Evolutionary conservation across 768 basidiomycete genomes (phyloP).

Genomic region (Calocybe indica): DNA sequence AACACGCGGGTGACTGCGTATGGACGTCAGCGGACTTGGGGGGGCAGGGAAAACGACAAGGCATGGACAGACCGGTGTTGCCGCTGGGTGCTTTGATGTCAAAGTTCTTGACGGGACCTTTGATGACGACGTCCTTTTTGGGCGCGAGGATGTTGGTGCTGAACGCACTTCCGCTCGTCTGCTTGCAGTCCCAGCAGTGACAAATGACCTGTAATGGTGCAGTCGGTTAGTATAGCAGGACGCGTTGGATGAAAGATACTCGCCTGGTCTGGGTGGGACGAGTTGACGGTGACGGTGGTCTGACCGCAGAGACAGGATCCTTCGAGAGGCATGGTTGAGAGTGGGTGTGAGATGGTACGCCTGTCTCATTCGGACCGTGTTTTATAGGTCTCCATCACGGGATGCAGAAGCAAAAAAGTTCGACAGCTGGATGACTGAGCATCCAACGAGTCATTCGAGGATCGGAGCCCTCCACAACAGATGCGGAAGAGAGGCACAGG

Average conservation of each 20-base stretch:
- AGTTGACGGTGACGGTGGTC: conserved; percentile 20
- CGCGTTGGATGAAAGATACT: background rate
- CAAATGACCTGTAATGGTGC: conserved; percentile 20
- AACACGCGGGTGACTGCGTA: conserved; percentile 28
- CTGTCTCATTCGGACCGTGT: too few species aligned
- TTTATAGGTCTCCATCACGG: too few species aligned
- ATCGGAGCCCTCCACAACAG: too few species aligned
- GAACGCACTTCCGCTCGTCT: conserved; percentile 32
- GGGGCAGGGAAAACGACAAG: background rate
- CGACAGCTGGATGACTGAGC: too few species aligned
- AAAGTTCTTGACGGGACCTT: conserved; percentile 25
- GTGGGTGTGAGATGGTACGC: background rate
- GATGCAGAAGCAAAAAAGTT: too few species aligned
- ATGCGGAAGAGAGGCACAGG: too few species aligned
- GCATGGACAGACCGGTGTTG: conserved; percentile 22
- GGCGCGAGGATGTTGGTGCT: conserved; percentile 30
- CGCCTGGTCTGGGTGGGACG: conserved; percentile 23
- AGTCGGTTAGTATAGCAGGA: background rate
- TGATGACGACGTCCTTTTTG: conserved; percentile 25
- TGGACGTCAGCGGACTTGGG: background rate
- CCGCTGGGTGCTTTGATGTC: conserved; percentile 24
- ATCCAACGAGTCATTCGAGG: too few species aligned
- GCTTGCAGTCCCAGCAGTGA: conserved; percentile 31
- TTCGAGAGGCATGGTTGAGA: conserved; percentile 15
- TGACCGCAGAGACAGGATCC: conserved; percentile 28